Evolutionary conservation across 495 filamentous ascomycete genomes (phyloP).

Genomic region (Pyrenula massariospora): DNA sequence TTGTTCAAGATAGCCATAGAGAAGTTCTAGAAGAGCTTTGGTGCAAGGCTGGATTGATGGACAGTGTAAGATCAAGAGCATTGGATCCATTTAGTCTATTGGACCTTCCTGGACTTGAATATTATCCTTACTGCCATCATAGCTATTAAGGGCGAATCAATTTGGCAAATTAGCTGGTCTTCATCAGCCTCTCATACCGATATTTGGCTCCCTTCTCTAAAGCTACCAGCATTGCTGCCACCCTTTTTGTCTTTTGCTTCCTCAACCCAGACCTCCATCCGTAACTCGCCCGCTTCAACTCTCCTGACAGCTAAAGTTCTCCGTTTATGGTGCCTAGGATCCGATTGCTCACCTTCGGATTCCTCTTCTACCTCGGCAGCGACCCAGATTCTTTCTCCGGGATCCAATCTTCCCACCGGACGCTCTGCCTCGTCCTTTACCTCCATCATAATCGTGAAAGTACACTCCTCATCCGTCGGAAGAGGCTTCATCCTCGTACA

Average conservation of each 20-base stretch:
- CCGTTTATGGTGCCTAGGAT: neutral
- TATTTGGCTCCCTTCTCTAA: neutral
- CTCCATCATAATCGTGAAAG: slow-evolving; percentile 81
- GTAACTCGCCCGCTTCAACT: slow-evolving; percentile 41
- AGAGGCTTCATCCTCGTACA: slow-evolving; percentile 51
- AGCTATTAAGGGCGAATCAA: no score
- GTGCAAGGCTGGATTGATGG: no score
- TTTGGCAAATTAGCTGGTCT: no score
- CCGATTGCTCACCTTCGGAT: neutral
- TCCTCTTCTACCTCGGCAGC: slow-evolving; percentile 32
- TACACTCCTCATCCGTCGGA: slow-evolving; percentile 57
- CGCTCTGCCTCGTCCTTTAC: slow-evolving; percentile 59
- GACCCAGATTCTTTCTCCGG: slow-evolving; percentile 39
- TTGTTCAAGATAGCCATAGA: no score
- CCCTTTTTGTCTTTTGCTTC: slow-evolving; percentile 36
- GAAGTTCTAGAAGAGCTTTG: no score
- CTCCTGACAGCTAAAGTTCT: slow-evolving; percentile 42
- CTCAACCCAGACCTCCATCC: slow-evolving; percentile 44
- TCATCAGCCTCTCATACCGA: neutral
- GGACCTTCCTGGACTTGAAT: no score
- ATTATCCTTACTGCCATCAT: no score
- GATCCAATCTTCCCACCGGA: slow-evolving; percentile 50
- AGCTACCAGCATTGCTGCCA: neutral
- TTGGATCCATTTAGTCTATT: no score
- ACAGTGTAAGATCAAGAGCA: no score